Evolutionary conservation across 352 stramenopile species (phyloP), one percentile per base, ranked within the genome.

Genomic region (Phytophthora palmivora): DNA sequence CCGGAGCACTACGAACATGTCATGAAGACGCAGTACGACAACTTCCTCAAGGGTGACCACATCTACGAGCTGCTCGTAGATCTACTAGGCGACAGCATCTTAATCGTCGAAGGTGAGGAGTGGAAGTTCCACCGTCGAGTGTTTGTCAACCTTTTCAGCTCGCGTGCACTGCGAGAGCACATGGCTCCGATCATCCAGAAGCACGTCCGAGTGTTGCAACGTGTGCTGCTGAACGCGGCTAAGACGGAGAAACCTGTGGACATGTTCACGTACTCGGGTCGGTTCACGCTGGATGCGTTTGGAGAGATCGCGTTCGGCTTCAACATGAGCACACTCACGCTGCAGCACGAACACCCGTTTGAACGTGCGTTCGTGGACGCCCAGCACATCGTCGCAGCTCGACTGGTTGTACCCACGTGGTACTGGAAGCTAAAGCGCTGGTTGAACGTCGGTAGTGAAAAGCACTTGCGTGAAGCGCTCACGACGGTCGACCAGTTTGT

Each of bases 91-190:
- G 61, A 82, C 22, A 85, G 83, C 57, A 94, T 95, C 51, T 85
- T 95, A 45, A 77, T 72, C 19, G 51, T 77, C 9, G 82, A 96
- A 53, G 84, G 82, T 8, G 71, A 73, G 1, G 28, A 62, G 16
- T 96, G 88, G 88, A 67, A 75, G 26, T 68, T 80, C 55, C 88
- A 96, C 45, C 83, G 88, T 44, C 89, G 90, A 42, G 84, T 75
- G 1, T 88, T 91, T 61, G 94, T 88, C 50, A 91, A 96, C 50
- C 93, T 98, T 41, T 96, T 97, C 33, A 93, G 76, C 10, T 78
- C 72, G 14, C 34, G 66, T 9, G 80, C 73, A 14, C 60, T 90
- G 58, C 64, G 73, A 2, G 73, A 85, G 8, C 63, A 64, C 61
- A 83, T 90, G 78, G 56, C 70, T 1, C 58, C 56, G n/a, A 63